Conservation (phyloP, 352 stramenopile species). For the Globisporangium viniferum region DNA sequence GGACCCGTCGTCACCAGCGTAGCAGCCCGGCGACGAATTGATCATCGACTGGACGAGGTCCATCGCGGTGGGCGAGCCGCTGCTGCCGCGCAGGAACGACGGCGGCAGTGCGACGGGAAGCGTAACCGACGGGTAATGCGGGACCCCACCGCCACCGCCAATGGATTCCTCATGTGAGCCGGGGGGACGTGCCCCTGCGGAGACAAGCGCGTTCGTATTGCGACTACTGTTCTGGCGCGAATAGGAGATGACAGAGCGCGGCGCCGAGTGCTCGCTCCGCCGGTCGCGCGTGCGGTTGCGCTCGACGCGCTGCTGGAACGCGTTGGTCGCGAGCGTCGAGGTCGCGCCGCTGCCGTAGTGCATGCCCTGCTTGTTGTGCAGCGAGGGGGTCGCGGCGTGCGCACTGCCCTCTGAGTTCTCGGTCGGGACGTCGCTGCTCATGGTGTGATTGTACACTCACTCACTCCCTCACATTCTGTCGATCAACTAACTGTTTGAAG, state of each 20-base stretch:
- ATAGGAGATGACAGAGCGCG: background rate
- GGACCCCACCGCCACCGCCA: background rate
- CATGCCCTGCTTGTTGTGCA: constrained; percentile 30
- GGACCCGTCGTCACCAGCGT: constrained; percentile 51
- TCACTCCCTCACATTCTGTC: no score
- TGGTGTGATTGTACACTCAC: no score
- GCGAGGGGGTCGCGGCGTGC: background rate
- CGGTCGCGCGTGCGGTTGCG: constrained; percentile 12
- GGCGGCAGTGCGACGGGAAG: background rate
- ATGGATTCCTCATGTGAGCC: background rate
- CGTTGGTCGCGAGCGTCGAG: constrained; percentile 16
- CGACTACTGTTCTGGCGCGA: constrained; percentile 6
- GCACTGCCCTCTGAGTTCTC: no score
- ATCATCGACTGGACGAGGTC: constrained; percentile 15
- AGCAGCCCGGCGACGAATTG: constrained; percentile 30
- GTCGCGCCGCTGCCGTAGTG: constrained; percentile 10
- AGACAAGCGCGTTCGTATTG: background rate
- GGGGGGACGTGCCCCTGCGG: background rate
- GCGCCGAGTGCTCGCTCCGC: background rate
- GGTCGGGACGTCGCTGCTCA: no score
- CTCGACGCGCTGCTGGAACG: constrained; percentile 17
- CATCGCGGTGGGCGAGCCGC: background rate
- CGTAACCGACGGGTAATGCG: no score
- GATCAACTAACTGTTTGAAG: no score
- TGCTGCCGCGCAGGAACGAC: background rate